Conservation (phyloP, 441 rosid genomes). For the Populus hybrid region DNA sequence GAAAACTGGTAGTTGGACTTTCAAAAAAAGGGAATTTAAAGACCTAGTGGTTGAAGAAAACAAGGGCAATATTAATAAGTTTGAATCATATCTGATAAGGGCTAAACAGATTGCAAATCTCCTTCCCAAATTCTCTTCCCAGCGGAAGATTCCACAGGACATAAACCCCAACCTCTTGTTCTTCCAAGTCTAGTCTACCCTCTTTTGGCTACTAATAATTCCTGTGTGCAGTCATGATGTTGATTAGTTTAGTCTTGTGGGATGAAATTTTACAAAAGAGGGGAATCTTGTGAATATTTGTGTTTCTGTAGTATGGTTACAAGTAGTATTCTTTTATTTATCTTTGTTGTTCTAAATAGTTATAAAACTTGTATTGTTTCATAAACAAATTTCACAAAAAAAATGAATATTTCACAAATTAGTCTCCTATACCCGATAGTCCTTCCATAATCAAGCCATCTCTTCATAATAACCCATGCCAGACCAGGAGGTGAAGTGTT, state of each 20-base stretch:
- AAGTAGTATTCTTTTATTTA: too few species aligned
- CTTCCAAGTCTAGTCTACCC: constrained; percentile 33
- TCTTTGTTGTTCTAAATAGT: too few species aligned
- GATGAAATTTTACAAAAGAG: too few species aligned
- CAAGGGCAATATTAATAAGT: not conserved
- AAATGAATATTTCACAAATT: not conserved
- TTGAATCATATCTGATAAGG: constrained; percentile 30
- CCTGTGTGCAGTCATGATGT: not conserved
- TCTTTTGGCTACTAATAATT: not conserved
- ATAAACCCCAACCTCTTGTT: constrained; percentile 28
- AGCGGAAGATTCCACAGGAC: constrained; percentile 20
- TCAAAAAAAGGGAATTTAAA: constrained; percentile 19
- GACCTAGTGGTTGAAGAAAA: not conserved
- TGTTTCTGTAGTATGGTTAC: too few species aligned
- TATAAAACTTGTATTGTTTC: too few species aligned
- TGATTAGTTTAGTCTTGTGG: too few species aligned
- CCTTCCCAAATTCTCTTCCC: constrained; percentile 48
- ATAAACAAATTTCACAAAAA: too few species aligned
- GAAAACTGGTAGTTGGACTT: constrained; percentile 44
- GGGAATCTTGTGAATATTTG: too few species aligned
- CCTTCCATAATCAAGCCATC: constrained; percentile 66
- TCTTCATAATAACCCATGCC: constrained; percentile 77
- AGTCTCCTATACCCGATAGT: constrained; percentile 49
- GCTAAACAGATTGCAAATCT: constrained; percentile 39
- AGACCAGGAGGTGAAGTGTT: constrained; percentile 90